phyloP scores from a whole-genome alignment of 2,329 filamentous ascomycete species.

The Microsporum audouinii region DNA sequence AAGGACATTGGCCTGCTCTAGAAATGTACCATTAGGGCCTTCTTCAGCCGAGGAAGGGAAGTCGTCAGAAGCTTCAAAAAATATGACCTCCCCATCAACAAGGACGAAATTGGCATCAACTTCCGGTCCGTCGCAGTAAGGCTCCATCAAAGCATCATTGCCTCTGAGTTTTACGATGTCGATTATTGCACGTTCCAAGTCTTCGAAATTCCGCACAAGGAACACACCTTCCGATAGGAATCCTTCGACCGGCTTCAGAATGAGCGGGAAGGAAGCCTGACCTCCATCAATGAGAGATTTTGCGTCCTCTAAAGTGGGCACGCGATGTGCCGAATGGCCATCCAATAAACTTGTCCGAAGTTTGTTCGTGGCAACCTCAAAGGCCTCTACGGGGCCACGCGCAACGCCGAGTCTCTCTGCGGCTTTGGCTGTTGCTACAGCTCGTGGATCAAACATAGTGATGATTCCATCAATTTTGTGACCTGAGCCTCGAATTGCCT shows the following conservation, averaged over 20 bases:
- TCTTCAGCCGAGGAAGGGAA: constrained; percentile 20
- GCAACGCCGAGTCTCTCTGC: not conserved
- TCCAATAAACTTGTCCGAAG: not conserved
- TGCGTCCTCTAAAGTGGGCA: not conserved
- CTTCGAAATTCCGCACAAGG: not conserved
- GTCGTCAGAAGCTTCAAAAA: constrained; percentile 32
- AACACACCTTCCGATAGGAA: constrained; percentile 26
- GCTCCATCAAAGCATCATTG: constrained; percentile 28
- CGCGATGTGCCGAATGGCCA: not conserved
- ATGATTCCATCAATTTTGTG: constrained; percentile 10
- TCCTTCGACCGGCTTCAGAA: constrained; percentile 30
- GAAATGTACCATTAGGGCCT: not conserved
- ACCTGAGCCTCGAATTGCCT: not conserved
- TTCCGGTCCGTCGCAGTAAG: constrained; percentile 34
- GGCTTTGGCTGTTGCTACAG: not conserved
- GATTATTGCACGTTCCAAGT: not conserved
- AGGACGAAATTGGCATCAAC: constrained; percentile 35
- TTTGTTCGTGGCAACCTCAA: not conserved
- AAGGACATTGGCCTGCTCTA: not conserved
- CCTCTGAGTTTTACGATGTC: not conserved
- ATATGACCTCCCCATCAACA: constrained; percentile 31
- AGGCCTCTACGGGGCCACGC: not conserved
- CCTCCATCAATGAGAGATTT: not conserved
- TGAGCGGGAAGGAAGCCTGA: constrained; percentile 19
- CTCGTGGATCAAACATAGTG: not conserved